phyloP scores from a whole-genome alignment of 2,329 filamentous ascomycete species.

The Xylariaceae sp. region DNA sequence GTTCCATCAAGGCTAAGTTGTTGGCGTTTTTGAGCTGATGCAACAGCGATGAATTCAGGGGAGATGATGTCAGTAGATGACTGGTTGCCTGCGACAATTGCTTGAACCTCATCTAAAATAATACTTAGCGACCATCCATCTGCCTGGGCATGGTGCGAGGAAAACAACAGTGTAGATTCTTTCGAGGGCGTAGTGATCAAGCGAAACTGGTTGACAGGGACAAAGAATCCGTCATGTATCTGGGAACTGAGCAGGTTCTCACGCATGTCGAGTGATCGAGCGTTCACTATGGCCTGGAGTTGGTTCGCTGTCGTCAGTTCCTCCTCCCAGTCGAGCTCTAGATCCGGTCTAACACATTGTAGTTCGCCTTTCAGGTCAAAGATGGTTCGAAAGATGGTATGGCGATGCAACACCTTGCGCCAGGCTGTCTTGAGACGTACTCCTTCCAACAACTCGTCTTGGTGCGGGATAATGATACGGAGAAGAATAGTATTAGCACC shows the following conservation, averaged over 20 bases:
- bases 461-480: constrained; percentile 6
- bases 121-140: constrained; percentile 10
- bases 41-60: not conserved
- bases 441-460: not conserved
- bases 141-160: constrained; percentile 5
- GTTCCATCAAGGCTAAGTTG: not conserved
- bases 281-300: not conserved
- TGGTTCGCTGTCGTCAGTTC: not conserved
- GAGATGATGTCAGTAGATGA: not conserved
- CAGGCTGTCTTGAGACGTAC: not conserved
- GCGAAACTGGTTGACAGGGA: not conserved
- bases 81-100: not conserved
- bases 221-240: not conserved
- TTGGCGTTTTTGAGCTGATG: not conserved
- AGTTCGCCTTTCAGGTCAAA: not conserved
- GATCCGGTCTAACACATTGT: not conserved
- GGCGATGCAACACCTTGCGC: not conserved
- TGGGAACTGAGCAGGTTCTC: not conserved
- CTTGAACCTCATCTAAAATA: constrained; percentile 7
- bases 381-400: not conserved
- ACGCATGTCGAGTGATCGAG: constrained; percentile 2
- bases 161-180: constrained; percentile 3
- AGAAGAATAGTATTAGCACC: constrained; percentile 7
- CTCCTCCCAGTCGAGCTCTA: not conserved
- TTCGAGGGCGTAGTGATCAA: constrained; percentile 1